Conservation (phyloP, 1,139 yeast genomes). For the Torulaspora globosa region DNA sequence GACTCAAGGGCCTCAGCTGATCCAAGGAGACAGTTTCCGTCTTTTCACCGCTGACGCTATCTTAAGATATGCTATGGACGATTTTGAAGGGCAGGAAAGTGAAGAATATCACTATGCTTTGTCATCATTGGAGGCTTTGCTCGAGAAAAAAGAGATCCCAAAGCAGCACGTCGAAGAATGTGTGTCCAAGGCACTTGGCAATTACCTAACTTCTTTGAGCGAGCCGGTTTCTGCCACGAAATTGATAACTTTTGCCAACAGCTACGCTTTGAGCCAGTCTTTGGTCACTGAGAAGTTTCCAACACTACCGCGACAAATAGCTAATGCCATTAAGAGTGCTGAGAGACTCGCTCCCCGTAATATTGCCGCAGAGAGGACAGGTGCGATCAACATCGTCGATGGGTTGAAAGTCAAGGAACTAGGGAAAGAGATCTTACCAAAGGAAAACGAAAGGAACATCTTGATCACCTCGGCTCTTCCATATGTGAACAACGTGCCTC, state of each 20-base stretch:
- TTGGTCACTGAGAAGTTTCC: constrained; percentile 29
- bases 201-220: constrained; percentile 27
- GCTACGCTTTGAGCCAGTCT: constrained; percentile 35
- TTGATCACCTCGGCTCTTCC: constrained; percentile 95
- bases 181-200: constrained; percentile 38
- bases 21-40: constrained; percentile 42
- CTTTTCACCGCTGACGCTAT: constrained; percentile 79
- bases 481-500: constrained; percentile 96
- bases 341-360: constrained; percentile 35
- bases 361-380: constrained; percentile 51
- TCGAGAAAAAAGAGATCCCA: constrained; percentile 21
- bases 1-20: constrained; percentile 39
- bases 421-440: constrained; percentile 49
- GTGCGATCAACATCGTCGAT: constrained; percentile 46
- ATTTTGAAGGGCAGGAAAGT: constrained; percentile 38
- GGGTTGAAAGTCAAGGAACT: constrained; percentile 42
- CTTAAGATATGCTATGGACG: constrained; percentile 60
- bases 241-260: constrained; percentile 38
- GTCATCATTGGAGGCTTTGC: constrained; percentile 33
- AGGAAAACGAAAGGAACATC: constrained; percentile 67
- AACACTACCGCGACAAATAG: constrained; percentile 42
- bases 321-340: constrained; percentile 41
- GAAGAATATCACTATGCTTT: constrained; percentile 42
- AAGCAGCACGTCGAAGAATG: constrained; percentile 26
- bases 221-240: constrained; percentile 34